Percentiles rank a stretch among this genome's conserved stretches.
Evolutionary conservation across 495 filamentous ascomycete genomes (phyloP).

Genomic region (Daldinia loculata): DNA sequence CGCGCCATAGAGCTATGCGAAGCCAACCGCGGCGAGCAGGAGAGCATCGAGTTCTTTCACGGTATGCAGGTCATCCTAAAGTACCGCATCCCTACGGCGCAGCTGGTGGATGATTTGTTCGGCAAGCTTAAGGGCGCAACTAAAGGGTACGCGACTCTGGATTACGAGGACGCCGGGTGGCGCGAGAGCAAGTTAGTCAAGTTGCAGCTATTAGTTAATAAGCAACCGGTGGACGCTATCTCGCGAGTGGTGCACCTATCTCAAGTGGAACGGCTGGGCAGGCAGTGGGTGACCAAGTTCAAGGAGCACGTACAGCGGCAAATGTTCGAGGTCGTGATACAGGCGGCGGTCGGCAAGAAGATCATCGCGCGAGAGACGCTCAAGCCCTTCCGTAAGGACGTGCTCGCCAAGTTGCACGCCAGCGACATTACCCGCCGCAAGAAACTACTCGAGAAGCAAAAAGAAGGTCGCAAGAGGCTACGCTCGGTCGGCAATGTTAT

Average conservation of each 20-base stretch:
- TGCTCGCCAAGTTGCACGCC: slow-evolving; percentile 92
- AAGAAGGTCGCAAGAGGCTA: slow-evolving; percentile 91
- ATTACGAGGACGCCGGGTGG: slow-evolving; percentile 96
- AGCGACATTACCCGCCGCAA: slow-evolving; percentile 81
- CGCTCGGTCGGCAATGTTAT: slow-evolving; percentile 78
- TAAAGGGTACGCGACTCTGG: slow-evolving; percentile 76
- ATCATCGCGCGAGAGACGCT: slow-evolving; percentile 93
- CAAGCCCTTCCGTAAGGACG: slow-evolving; percentile 96
- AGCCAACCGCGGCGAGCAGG: slow-evolving; percentile 83
- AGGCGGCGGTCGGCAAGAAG: slow-evolving; percentile 83
- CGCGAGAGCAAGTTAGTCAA: slow-evolving; percentile 82
- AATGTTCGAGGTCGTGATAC: slow-evolving; percentile 96
- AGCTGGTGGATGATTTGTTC: slow-evolving; percentile 96
- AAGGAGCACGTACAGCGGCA: slow-evolving; percentile 96
- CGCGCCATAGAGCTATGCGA: slow-evolving; percentile 96
- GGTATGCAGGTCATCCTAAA: slow-evolving; percentile 95
- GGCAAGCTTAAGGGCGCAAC: slow-evolving; percentile 93
- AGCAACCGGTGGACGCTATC: slow-evolving; percentile 91
- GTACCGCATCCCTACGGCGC: slow-evolving; percentile 85
- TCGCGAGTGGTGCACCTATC: slow-evolving; percentile 83
- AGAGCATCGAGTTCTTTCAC: slow-evolving; percentile 88
- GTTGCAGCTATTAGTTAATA: slow-evolving; percentile 93
- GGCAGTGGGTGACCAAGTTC: slow-evolving; percentile 93
- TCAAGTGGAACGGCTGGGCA: slow-evolving; percentile 78
- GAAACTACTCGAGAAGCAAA: slow-evolving; percentile 96